Evolutionary conservation across 306 rosid species (phyloP), one percentile per base, ranked within the genome.

Genomic region (Fragaria nilgerrensis): DNA sequence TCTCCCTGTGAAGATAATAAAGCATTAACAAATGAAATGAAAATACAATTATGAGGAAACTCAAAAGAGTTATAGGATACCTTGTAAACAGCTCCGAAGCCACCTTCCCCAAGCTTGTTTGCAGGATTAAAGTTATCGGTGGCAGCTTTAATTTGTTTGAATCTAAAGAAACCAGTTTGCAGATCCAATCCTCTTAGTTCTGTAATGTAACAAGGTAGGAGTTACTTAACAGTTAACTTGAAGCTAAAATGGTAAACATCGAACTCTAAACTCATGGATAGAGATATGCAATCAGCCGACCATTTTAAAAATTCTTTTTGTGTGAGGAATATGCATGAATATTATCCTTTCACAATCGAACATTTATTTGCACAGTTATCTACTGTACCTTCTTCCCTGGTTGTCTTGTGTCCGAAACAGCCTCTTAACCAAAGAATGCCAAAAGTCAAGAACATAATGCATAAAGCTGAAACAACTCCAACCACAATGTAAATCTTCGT

Each of bases 121-220:
- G 44, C 74, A 37, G 73, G 16, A 29, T 12, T 9, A 7, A 72
- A 72, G 64, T 72, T 53, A 65, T 53, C 2, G 9, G 76, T 72
- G 5, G 65, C 47, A 3, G n/a, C 72, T 77, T 67, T 82, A 58
- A 88, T 84, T 80, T 88, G 83, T 74, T 78, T 78, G 64, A 76
- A 77, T 12, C 83, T 88, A 84, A 73, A 88, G 45, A 72, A 79
- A 73, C 88, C 82, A 44, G 45, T 74, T 47, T 58, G 78, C 43
- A 72, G 78, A 80, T 84, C 76, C 47, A 73, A 77, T 75, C 87
- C 82, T 78, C 78, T 15, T 4, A 41, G 37, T 36, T 65, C 70
- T 65, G 70, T 32, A 8, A 29, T 29, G 39, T 9, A 32, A 17
- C 5, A 34, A 34, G 39, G 69, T 34, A 7, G 1, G 14, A 17